Percentiles rank a stretch among this genome's conserved stretches.
phyloP scores from a whole-genome alignment of 2,329 filamentous ascomycete species.

The Phyllosticta citribraziliensis region DNA sequence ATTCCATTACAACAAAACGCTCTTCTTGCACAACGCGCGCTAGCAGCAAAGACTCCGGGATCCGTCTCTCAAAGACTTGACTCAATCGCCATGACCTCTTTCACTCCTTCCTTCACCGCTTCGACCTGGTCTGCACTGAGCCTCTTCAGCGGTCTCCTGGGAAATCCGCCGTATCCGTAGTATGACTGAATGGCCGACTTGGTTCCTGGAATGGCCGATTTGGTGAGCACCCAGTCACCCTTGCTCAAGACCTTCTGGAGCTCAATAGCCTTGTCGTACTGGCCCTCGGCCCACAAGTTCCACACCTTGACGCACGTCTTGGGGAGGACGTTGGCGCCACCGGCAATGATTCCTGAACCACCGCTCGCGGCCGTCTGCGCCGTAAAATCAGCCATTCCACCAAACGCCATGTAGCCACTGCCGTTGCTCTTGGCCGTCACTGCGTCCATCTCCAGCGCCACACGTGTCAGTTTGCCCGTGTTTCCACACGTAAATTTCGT shows the following conservation, averaged over 20 bases:
- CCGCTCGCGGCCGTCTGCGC: conserved; percentile 70
- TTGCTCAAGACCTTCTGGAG: conserved; percentile 69
- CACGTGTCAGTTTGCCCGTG: conserved; percentile 78
- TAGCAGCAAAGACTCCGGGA: not conserved
- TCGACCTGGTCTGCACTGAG: conserved; percentile 47
- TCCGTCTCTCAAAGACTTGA: conserved; percentile 24
- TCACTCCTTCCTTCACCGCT: conserved; percentile 30
- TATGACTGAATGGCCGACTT: conserved; percentile 74
- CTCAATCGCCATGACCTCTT: conserved; percentile 59
- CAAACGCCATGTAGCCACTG: conserved; percentile 68
- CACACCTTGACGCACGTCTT: conserved; percentile 72
- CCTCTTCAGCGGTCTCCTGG: conserved; percentile 61
- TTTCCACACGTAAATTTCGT: conserved; percentile 91
- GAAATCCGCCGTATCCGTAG: conserved; percentile 71
- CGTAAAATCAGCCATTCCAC: conserved; percentile 81
- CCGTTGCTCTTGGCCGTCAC: conserved; percentile 48
- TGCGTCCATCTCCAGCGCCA: conserved; percentile 62
- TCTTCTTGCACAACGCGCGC: not conserved
- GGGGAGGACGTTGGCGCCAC: conserved; percentile 76
- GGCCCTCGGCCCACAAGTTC: conserved; percentile 64
- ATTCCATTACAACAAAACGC: not conserved
- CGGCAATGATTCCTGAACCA: conserved; percentile 76
- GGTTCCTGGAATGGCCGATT: conserved; percentile 74
- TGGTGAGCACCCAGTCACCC: conserved; percentile 76
- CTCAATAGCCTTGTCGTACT: conserved; percentile 62